Base-by-base conservation (phyloP, 1,284 basidiomycete species). In the Malassezia sp. region DNA sequence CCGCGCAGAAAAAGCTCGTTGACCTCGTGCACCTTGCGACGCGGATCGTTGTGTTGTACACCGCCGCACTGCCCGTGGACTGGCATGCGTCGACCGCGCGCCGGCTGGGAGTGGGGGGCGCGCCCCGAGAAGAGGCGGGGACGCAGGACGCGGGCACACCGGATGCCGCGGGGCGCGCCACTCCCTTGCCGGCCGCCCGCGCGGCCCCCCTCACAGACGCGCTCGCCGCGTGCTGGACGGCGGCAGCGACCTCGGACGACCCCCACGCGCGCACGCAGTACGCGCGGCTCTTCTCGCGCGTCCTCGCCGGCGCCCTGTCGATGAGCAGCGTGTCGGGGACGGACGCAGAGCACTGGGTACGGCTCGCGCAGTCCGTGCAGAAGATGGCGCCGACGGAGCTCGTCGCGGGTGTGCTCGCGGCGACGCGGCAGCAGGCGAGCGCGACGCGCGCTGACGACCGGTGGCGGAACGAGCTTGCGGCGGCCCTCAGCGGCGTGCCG, bases 401-500 rank as follows among this genome's bases (percentile, higher is more conserved):
- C 4, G 15, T 24, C 5, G 31, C 31, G n/a, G 48, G 37, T 10
- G n/a, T 50, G 17, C 35, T 50, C 20, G 11, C 9, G n/a, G 48
- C 38, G 6, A 45, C 48, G 38, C 31, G 42, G 8, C 4, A 4
- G 12, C 28, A 20, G 9, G 42, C 48, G 4, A 20, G 18, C 31
- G 47, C 30, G 11, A n/a, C 61, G 14, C 78, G 79, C 2, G 76
- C 78, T 7, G 77, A 95, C 32, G 82, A 84, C 50, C 77, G 84
- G 8, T 85, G 85, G 59, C 79, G 90, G 26, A 96, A 93, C 69
- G 85, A 93, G 63, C 75, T 90, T 6, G 90, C 89, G 0, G 83
- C 85, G 18, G 77, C 76, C 15, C 71, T 91, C 2, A 74, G 85
- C 0, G 84, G 83, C 14, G 75, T 93, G 9, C 76, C 77, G 1